Base-by-base conservation (phyloP, 2,329 filamentous ascomycete genomes). In the Aspergillus sp. region DNA sequence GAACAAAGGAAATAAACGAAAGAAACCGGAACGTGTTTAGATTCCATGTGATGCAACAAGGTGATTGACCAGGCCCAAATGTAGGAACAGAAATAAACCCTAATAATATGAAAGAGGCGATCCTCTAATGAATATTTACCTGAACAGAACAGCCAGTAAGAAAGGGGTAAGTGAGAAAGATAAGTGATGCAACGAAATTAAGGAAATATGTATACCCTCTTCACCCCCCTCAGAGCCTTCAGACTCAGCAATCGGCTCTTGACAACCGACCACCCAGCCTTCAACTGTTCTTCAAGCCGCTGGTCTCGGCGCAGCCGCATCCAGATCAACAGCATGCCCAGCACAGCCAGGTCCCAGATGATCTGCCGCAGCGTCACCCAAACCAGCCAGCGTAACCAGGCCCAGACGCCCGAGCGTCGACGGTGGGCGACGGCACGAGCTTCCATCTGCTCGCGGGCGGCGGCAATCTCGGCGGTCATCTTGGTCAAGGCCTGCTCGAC, bases 391-490 rank as follows among this genome's bases (percentile, higher is more conserved):
- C 86, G 82, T 1, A 89, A 53, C 91, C 92, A 96, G 1, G 88
- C 84, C 53, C 87, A 83, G 25, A 91, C 76, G 57, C 85, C 89
- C 64, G 85, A 86, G 64, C 86, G 85, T 67, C 85, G 89, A 67
- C 85, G 84, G 64, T 86, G 85, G 79, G 90, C 90, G 67, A 94
- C 86, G 13, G 91, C 84, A 0, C 91, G 88, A 0, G 87, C 85
- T 57, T 92, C 90, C 68, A 98, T 90, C 74, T 98, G 93, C 77
- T 99, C 95, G 41, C 95, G 86, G 64, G 98, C 79, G 0, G 95
- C 95, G 1, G 95, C 93, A 34, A 99, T 87, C 78, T 99, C 95
- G 17, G 93, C 91, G 5, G 93, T 96, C 79, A 98, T 88, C 69
- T 93, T 91, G 59, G 94, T 91, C 60, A 98, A 83, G 23, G 92